Base-by-base conservation (phyloP, 2,329 filamentous ascomycete species). In the Clonostachys sp. region DNA sequence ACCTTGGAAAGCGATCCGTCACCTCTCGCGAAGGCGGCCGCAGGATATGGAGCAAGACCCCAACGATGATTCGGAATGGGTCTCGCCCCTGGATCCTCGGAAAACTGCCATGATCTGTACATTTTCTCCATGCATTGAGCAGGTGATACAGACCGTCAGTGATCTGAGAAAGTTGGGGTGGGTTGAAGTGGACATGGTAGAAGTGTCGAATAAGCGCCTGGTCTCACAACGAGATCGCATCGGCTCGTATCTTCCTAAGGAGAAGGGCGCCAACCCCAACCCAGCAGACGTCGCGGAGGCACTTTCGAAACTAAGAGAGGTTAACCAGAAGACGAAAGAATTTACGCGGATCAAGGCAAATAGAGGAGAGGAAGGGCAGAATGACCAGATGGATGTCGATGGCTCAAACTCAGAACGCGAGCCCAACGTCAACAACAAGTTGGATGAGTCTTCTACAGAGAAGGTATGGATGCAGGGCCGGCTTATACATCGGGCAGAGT, bases 71-170 rank as follows among this genome's bases (percentile, higher is more conserved):
- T 43, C 53, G 20, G 55, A 48, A 38, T 83, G 78, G 71, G 61
- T 76, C 14, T 84, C 81, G 1, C 76, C 81, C 1, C 75, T 97
- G 12, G 85, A 94, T 55, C 83, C 89, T 0, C 75, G 77, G n/a
- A 77, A 80, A 40, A 78, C 86, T 6, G 81, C 86, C 2, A 79
- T 94, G 60, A 79, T 99, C 47, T 99, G 94, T 72, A 95, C 91
- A 1, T 99, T 99, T 70, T 95, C 88, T 2, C 94, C 94, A 0
- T 99, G 94, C 66, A 95, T 99, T 54, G 94, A 99, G 68, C 94
- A 99, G 71, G 92, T 95, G 18, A 90, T 87, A 46, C 82, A 84
- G 48, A 97, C 94, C 0, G 84, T 96, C 46, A 86, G 88, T 12
- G 81, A 82, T 12, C 78, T 99, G 66, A 85, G 92, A 46, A 80